Conservation (phyloP, 345 rosid species). For the Reutealis trisperma region DNA sequence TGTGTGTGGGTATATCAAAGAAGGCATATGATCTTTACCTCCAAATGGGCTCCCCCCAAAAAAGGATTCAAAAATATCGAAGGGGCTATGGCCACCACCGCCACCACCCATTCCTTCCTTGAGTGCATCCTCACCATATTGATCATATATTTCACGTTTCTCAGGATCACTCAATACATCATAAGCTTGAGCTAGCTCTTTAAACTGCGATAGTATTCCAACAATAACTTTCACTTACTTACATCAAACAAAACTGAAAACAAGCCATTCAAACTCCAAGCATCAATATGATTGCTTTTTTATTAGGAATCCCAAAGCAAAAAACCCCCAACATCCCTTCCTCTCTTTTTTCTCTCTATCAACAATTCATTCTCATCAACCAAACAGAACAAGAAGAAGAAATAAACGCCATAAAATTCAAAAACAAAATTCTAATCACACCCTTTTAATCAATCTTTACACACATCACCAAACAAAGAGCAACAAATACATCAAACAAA, state of each 20-base stretch:
- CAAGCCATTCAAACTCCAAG: neutral
- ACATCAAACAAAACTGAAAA: too few species aligned
- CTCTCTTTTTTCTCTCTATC: too few species aligned
- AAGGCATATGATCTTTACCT: slow-evolving; percentile 35
- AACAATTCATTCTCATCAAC: too few species aligned
- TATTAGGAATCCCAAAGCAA: too few species aligned
- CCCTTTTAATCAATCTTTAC: too few species aligned
- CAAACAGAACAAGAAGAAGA: too few species aligned
- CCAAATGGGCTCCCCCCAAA: slow-evolving; percentile 76
- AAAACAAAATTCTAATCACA: too few species aligned
- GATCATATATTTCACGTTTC: slow-evolving; percentile 85
- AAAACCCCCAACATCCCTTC: too few species aligned
- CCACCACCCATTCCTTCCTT: slow-evolving; percentile 93
- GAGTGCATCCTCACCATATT: slow-evolving; percentile 89
- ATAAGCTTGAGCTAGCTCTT: slow-evolving; percentile 89
- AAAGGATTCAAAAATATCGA: slow-evolving; percentile 82
- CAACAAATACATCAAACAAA: too few species aligned
- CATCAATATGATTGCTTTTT: neutral
- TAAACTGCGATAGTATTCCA: slow-evolving; percentile 55
- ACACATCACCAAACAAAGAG: too few species aligned
- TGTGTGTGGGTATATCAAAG: neutral
- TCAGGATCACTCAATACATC: slow-evolving; percentile 90
- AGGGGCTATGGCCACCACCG: slow-evolving; percentile 71
- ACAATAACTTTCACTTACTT: neutral
- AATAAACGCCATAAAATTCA: too few species aligned